Conservation (phyloP, 179 eudicot genomes). For the Drosera spatulata region DNA sequence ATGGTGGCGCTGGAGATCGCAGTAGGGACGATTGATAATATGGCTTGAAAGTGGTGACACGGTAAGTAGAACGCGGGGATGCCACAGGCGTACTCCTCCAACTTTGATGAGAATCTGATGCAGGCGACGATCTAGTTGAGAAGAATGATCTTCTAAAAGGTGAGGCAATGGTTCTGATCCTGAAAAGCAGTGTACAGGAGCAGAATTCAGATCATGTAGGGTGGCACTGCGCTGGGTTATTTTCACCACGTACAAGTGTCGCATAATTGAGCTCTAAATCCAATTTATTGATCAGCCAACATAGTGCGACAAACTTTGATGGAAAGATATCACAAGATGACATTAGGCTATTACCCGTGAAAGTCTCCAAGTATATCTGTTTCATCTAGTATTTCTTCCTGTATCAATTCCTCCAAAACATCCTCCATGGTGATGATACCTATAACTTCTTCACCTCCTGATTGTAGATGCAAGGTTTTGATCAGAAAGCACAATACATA, state of each 20-base stretch:
- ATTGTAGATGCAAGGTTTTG: no score
- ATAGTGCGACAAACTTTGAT: no score
- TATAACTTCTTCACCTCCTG: slow-evolving; percentile 37
- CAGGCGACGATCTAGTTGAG: slow-evolving; percentile 35
- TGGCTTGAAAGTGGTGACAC: slow-evolving; percentile 26
- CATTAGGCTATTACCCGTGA: background rate
- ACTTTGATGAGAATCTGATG: slow-evolving; percentile 16
- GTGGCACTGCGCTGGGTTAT: no score
- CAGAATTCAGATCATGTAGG: no score
- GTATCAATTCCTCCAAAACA: slow-evolving; percentile 37
- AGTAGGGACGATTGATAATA: slow-evolving; percentile 18
- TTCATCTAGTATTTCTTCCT: slow-evolving; percentile 13
- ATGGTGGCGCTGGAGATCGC: slow-evolving; percentile 45
- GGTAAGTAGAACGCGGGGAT: slow-evolving; percentile 34
- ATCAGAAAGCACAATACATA: no score
- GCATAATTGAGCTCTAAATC: background rate
- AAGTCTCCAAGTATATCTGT: slow-evolving; percentile 1
- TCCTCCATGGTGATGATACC: slow-evolving; percentile 55
- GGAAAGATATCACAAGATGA: background rate
- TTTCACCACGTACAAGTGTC: no score
- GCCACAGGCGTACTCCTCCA: slow-evolving; percentile 22
- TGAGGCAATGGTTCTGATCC: slow-evolving; percentile 14
- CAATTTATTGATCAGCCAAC: background rate
- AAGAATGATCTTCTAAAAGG: slow-evolving; percentile 29
- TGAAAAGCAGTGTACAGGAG: slow-evolving; percentile 5